Conservation (phyloP, 805 yeast genomes). For the Groenewaldozyma salmanticensis region DNA sequence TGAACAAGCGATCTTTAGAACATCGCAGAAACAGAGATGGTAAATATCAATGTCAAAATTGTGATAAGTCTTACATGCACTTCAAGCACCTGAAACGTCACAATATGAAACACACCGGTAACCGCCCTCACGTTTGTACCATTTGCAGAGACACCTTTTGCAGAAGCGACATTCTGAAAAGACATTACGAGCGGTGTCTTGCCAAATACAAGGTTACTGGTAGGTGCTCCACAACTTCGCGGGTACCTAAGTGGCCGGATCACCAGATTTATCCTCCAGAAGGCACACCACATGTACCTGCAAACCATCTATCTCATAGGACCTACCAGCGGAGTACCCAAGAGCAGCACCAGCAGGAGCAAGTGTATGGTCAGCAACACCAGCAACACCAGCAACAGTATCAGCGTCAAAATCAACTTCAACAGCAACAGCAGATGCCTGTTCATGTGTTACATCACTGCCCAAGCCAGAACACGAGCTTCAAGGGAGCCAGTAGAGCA, state of each 20-base stretch:
- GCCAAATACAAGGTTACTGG: conserved; percentile 10
- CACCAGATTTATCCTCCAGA: not conserved
- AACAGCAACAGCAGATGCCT: conserved; percentile 3
- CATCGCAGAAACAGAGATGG: conserved; percentile 7
- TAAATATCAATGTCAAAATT: conserved; percentile 12
- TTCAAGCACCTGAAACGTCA: conserved; percentile 79
- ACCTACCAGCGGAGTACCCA: not conserved
- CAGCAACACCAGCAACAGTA: conserved; percentile 3
- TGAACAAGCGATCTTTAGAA: no score
- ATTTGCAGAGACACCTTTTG: conserved; percentile 38
- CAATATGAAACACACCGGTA: conserved; percentile 75
- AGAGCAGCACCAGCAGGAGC: not conserved
- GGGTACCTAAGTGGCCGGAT: conserved; percentile 9
- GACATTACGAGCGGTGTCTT: conserved; percentile 17
- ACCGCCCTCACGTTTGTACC: conserved; percentile 70
- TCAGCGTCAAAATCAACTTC: no score
- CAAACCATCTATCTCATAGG: not conserved
- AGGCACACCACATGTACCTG: not conserved
- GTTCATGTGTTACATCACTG: no score
- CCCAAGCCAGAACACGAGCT: no score
- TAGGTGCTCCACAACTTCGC: conserved; percentile 5
- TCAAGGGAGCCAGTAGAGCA: no score
- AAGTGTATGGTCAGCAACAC: conserved; percentile 5
- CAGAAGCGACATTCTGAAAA: conserved; percentile 17
- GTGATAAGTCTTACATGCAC: conserved; percentile 20